Evolutionary conservation across 164 flowering plant genomes (phyloP).

Genomic region (Stephania cephalantha): DNA sequence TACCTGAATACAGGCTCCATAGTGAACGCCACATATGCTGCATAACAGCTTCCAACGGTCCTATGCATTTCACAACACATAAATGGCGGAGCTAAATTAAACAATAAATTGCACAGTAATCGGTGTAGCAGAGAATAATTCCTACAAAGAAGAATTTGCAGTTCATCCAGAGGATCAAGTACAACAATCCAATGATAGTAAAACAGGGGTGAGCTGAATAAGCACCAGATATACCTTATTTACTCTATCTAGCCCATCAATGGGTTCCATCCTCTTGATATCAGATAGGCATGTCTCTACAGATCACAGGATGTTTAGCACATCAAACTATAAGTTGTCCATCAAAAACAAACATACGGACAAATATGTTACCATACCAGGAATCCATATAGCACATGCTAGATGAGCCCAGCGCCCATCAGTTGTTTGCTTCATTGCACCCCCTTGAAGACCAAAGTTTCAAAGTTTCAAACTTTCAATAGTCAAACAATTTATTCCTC

Average conservation of each 20-base stretch:
- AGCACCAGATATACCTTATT: slow-evolving; percentile 46
- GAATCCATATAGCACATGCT: slow-evolving; percentile 99
- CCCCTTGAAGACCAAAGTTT: slow-evolving; percentile 43
- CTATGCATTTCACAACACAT: slow-evolving; percentile 28
- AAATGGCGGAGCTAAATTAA: not conserved
- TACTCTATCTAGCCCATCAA: slow-evolving; percentile 83
- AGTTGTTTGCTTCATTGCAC: slow-evolving; percentile 97
- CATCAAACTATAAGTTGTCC: slow-evolving; percentile 1
- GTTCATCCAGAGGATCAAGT: not conserved
- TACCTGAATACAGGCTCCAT: slow-evolving; percentile 99
- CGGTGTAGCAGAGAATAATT: slow-evolving; percentile 3
- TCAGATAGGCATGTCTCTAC: slow-evolving; percentile 93
- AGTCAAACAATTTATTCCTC: slow-evolving; percentile 2
- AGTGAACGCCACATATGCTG: slow-evolving; percentile 87
- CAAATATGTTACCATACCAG: slow-evolving; percentile 46
- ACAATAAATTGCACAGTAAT: not conserved
- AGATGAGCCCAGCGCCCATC: slow-evolving; percentile 99
- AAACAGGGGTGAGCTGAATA: slow-evolving; percentile 1
- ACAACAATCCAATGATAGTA: not conserved
- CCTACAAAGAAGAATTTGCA: not conserved
- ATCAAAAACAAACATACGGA: not conserved
- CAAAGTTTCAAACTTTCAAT: slow-evolving; percentile 9
- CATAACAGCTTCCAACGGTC: slow-evolving; percentile 97
- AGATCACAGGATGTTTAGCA: slow-evolving; percentile 18
- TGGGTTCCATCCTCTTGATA: slow-evolving; percentile 92